Percentiles rank a stretch among this genome's conserved stretches.
Conservation (phyloP, 2,329 filamentous ascomycete genomes). For the Rhinocladiella mackenziei region DNA sequence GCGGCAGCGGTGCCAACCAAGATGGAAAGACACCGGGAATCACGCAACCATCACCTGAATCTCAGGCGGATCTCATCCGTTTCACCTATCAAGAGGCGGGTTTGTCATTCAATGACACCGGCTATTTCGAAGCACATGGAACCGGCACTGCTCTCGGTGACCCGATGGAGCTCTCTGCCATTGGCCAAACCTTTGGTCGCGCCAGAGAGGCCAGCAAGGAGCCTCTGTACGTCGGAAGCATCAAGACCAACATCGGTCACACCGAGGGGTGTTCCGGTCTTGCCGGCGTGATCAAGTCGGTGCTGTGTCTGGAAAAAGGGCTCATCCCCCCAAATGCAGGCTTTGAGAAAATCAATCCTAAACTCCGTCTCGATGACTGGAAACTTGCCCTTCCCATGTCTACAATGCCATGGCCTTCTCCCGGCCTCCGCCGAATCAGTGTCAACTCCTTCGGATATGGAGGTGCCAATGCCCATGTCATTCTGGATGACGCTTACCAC, state of each 20-base stretch:
- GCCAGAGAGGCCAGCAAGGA: no score
- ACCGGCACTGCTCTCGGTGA: slow-evolving; percentile 40
- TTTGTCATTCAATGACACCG: slow-evolving; percentile 23
- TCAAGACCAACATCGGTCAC: slow-evolving; percentile 16
- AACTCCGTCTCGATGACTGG: slow-evolving; percentile 14
- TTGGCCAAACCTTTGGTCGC: not conserved
- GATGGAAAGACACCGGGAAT: slow-evolving; percentile 20
- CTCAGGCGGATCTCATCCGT: slow-evolving; percentile 36
- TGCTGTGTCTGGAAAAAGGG: slow-evolving; percentile 12
- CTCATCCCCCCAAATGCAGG: slow-evolving; percentile 37
- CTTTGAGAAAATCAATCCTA: slow-evolving; percentile 40
- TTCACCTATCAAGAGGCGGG: slow-evolving; percentile 39
- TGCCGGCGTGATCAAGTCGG: slow-evolving; percentile 18
- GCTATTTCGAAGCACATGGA: not conserved
- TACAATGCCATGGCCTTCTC: slow-evolving; percentile 14
- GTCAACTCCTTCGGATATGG: slow-evolving; percentile 27
- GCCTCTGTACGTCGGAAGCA: slow-evolving; percentile 11
- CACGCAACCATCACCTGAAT: slow-evolving; percentile 6
- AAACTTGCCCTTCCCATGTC: slow-evolving; percentile 8
- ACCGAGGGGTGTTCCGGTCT: slow-evolving; percentile 18
- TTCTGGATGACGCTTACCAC: slow-evolving; percentile 24
- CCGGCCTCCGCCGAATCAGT: slow-evolving; percentile 14
- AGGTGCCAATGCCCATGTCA: slow-evolving; percentile 25
- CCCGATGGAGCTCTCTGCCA: slow-evolving; percentile 1
- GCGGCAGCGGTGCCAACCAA: slow-evolving; percentile 36